phyloP scores from a whole-genome alignment of 2,329 filamentous ascomycete species.

The Claviceps humidiphila region DNA sequence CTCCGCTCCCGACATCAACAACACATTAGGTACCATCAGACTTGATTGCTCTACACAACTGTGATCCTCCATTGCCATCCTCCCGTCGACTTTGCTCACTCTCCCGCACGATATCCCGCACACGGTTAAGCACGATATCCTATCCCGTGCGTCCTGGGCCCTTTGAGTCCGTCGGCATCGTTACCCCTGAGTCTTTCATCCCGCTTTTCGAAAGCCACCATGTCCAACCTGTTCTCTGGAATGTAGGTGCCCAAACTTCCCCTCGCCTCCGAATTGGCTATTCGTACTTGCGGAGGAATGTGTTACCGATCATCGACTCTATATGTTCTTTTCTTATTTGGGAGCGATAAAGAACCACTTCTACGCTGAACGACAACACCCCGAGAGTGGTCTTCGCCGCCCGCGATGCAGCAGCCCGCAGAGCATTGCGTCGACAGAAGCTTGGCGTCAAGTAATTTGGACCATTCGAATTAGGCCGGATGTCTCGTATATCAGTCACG shows the following conservation, averaged over 20 bases:
- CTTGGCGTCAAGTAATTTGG: neutral
- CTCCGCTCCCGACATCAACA: neutral
- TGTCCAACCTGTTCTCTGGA: conserved; percentile 50
- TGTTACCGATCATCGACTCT: neutral
- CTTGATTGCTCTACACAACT: neutral
- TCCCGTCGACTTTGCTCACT: neutral
- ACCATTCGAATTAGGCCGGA: neutral
- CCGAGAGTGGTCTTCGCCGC: too few relatives aligned
- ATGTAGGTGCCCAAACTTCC: conserved; percentile 36
- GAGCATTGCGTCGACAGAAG: neutral
- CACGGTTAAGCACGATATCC: conserved; percentile 4
- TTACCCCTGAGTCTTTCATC: conserved; percentile 3
- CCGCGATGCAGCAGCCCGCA: too few relatives aligned
- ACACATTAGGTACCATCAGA: neutral
- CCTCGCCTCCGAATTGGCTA: neutral
- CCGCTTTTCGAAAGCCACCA: conserved; percentile 19
- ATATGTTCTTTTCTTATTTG: neutral
- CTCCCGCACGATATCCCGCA: conserved; percentile 4
- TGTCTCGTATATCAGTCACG: too few relatives aligned
- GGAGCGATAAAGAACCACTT: neutral
- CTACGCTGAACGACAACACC: neutral
- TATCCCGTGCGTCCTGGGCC: conserved; percentile 4
- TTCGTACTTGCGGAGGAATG: neutral
- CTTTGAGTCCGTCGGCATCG: conserved; percentile 2
- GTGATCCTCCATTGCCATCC: neutral